phyloP scores from a whole-genome alignment of 371 early-diverging fungal genomes.

The Blastocladiella emersonii region DNA sequence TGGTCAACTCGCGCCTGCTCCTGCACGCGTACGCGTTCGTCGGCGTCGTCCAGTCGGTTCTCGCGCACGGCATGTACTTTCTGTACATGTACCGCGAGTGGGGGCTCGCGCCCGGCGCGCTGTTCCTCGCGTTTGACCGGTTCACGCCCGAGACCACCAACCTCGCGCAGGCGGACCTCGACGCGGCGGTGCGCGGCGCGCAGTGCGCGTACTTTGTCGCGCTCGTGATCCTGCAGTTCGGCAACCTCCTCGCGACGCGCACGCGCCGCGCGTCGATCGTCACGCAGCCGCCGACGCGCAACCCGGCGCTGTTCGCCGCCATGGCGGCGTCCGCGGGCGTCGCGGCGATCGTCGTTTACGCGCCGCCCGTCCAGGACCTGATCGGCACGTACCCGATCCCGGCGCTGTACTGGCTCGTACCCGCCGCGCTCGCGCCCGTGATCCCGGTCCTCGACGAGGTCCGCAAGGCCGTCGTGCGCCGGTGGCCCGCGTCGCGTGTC shows the following conservation, averaged over 20 bases:
- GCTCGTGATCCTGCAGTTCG: slow-evolving; percentile 47
- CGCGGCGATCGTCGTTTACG: slow-evolving; percentile 42
- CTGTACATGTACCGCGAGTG: slow-evolving; percentile 31
- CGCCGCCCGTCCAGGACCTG: slow-evolving; percentile 36
- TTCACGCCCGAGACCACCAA: slow-evolving; percentile 32
- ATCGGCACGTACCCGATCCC: slow-evolving; percentile 54
- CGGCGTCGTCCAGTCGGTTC: slow-evolving; percentile 40
- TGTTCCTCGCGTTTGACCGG: slow-evolving; percentile 38
- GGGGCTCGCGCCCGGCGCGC: slow-evolving; percentile 25
- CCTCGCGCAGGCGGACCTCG: slow-evolving; percentile 26
- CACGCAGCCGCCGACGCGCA: slow-evolving; percentile 28
- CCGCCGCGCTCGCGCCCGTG: slow-evolving; percentile 21
- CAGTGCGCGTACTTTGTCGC: slow-evolving; percentile 49
- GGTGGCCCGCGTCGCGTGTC: slow-evolving; percentile 23
- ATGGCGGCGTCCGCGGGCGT: slow-evolving; percentile 28
- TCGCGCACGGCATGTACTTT: slow-evolving; percentile 46
- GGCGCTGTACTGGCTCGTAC: slow-evolving; percentile 51
- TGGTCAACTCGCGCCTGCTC: slow-evolving; percentile 37
- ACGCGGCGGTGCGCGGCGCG: slow-evolving; percentile 26
- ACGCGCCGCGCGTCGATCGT: slow-evolving; percentile 43
- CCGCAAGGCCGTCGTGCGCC: slow-evolving; percentile 33
- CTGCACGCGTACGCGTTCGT: slow-evolving; percentile 48
- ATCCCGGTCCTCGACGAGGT: slow-evolving; percentile 39
- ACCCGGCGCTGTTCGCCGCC: slow-evolving; percentile 32
- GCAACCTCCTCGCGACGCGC: slow-evolving; percentile 40